A percentile compares a stretch with the other conserved stretches of the same genome.
Evolutionary conservation across 768 basidiomycete species (phyloP).

Genomic region (Pleurotus cornucopiae): DNA sequence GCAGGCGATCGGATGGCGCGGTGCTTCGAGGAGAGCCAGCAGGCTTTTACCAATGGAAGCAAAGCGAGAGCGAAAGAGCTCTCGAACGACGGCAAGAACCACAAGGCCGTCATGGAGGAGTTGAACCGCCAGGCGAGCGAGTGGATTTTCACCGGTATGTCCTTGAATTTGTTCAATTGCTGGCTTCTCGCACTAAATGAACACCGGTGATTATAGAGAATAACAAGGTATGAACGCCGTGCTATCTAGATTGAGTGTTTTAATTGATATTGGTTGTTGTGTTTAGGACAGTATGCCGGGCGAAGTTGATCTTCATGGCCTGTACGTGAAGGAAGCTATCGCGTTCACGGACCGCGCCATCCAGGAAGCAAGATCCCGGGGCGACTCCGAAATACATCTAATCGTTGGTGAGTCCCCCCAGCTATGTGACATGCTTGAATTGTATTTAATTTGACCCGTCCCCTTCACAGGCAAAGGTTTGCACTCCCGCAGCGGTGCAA

Average conservation of each 20-base stretch:
- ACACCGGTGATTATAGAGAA: conserved; percentile 46
- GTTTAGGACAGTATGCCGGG: conserved; percentile 60
- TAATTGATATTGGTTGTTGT: background rate
- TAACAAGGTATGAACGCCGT: conserved; percentile 48
- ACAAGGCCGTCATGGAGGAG: conserved; percentile 72
- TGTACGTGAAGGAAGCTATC: conserved; percentile 93
- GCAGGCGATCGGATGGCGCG: conserved; percentile 79
- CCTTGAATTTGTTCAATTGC: background rate
- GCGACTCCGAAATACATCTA: conserved; percentile 62
- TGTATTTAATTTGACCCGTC: background rate
- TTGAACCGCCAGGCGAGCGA: conserved; percentile 79
- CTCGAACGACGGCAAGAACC: conserved; percentile 74
- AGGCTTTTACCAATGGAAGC: conserved; percentile 70
- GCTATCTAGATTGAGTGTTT: background rate
- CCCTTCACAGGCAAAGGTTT: conserved; percentile 68
- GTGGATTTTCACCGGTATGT: conserved; percentile 81
- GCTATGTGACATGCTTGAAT: background rate
- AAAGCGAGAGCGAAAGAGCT: conserved; percentile 80
- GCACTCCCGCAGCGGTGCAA: conserved; percentile 77
- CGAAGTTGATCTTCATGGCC: conserved; percentile 85
- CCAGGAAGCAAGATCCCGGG: conserved; percentile 56
- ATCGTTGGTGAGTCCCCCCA: conserved; percentile 69
- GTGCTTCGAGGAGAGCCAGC: conserved; percentile 67
- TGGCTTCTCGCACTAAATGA: background rate
- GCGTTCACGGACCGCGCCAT: conserved; percentile 68